phyloP scores from a whole-genome alignment of 2,329 filamentous ascomycete species.

The Colletotrichum graminicola region DNA sequence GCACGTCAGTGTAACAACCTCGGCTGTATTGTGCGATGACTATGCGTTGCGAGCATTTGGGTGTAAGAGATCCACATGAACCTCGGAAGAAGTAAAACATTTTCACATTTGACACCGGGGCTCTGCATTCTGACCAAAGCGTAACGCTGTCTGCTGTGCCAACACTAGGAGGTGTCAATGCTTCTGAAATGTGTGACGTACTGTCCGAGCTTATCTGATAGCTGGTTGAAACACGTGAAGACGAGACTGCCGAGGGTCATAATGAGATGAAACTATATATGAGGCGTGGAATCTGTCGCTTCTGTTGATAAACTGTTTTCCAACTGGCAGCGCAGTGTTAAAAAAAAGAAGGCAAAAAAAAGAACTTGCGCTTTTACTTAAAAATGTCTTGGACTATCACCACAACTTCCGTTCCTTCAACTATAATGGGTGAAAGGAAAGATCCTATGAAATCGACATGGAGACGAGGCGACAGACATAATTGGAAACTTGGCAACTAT shows the following conservation, averaged over 20 bases:
- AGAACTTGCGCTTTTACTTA: background rate
- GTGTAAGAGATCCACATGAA: background rate
- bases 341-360: too few relatives aligned
- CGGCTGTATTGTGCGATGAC: background rate
- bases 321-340: rapidly evolving
- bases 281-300: background rate
- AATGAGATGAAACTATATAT: conserved; percentile 33
- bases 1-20: background rate
- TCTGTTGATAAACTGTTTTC: background rate
- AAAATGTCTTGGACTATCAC: background rate
- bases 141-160: background rate
- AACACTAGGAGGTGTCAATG: background rate
- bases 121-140: background rate
- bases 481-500: conserved; percentile 51
- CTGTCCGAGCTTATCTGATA: conserved; percentile 22
- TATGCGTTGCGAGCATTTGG: too few relatives aligned
- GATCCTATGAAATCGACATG: conserved; percentile 59
- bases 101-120: background rate
- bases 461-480: conserved; percentile 46
- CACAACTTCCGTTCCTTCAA: background rate
- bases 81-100: conserved; percentile 28
- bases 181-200: background rate
- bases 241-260: conserved; percentile 23
- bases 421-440: conserved; percentile 38
- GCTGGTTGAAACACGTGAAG: conserved; percentile 26